Evolutionary conservation across 176 grass and related monocot species (phyloP), one percentile per base, ranked within the genome.

Genomic region (Musa troglodytarum): DNA sequence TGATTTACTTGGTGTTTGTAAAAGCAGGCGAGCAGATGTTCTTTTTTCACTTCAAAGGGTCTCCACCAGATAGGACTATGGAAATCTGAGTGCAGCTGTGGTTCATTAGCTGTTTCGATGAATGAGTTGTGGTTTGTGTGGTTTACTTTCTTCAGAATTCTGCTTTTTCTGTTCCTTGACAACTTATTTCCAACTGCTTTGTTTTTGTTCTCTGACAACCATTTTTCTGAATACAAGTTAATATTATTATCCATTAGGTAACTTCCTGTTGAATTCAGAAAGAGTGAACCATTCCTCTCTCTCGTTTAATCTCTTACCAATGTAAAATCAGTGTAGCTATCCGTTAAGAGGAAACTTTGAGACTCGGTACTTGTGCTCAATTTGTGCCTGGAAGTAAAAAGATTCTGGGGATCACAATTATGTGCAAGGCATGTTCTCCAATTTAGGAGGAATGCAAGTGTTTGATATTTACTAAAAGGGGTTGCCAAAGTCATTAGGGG

Each of bases 11-110:
- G 79, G 28, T 69, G 71, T 21, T 59, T 82, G 74, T 78, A 89
- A 53, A 71, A 73, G n/a, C 78, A 80, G 49, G 54, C 52, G 10
- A 53, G 8, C 21, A 86, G 79, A 67, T 98, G 95, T 50, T 83
- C 72, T 19, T 74, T 93, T 82, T 78, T 98, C 9, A 81, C 82
- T 70, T 84, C 73, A 20, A 71, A 88, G 53, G 87, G 87, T 65
- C 77, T 98, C 87, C 95, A 98, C 56, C 80, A 26, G 26, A 89
- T 59, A 86, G 90, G 95, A 49, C 56, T 91, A 29, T 98, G 95
- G 95, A 93, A 84, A 72, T 80, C 85, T 8, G 90, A 93, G 82
- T 98, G 95, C 67, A 81, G 87, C 15, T 98, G 95, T 87, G 76
- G 72, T 51, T 68, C 43, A 70, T 69, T 80, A 57, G 57, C 83